Evolutionary conservation across 2,329 filamentous ascomycete genomes (phyloP).

Genomic region (Coniella vitis): DNA sequence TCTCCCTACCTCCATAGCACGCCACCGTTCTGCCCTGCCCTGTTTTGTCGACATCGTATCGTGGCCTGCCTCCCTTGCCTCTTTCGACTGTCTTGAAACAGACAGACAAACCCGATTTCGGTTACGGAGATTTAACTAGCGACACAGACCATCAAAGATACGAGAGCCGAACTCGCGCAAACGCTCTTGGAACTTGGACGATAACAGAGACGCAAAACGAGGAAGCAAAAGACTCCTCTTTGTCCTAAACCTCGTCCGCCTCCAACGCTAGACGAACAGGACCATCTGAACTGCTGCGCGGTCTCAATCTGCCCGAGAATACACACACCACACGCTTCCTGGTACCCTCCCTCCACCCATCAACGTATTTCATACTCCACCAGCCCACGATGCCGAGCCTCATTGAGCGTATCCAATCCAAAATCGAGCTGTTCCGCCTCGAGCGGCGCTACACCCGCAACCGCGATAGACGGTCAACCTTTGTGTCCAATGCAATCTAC

Average conservation of each 20-base stretch:
- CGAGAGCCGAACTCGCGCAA: background rate
- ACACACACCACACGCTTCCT: no score
- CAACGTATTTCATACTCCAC: no score
- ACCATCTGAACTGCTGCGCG: no score
- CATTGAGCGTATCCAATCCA: conserved; percentile 55
- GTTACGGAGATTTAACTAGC: conserved; percentile 1
- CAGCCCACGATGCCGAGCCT: conserved; percentile 39
- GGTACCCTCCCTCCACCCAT: no score
- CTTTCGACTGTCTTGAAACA: no score
- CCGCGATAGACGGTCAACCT: conserved; percentile 78
- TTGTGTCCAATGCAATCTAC: conserved; percentile 83
- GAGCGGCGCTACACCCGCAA: conserved; percentile 92
- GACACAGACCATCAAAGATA: background rate
- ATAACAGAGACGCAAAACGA: background rate
- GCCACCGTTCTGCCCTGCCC: background rate
- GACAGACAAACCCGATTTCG: background rate
- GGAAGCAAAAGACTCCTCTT: no score
- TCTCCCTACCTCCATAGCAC: background rate
- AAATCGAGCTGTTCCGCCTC: conserved; percentile 86
- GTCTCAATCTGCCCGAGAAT: no score
- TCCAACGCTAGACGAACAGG: no score
- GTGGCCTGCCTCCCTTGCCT: no score
- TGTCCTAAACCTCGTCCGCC: no score
- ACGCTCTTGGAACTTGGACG: background rate
- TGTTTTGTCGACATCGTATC: background rate